Evolutionary conservation across 257 asterid genomes (phyloP).

Genomic region (Salvia miltiorrhiza): DNA sequence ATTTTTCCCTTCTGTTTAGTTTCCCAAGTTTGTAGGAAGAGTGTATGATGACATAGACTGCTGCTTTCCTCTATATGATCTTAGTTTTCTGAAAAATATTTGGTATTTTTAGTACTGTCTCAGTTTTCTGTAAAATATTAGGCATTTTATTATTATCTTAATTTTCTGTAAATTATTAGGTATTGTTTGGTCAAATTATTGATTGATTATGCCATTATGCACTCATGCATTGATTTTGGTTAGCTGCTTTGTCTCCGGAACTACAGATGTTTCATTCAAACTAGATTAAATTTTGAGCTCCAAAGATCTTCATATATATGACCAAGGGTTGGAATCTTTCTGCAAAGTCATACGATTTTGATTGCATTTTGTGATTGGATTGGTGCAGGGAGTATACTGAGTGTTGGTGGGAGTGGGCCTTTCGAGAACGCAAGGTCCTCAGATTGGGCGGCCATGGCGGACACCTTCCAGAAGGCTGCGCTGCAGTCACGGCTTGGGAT

Average conservation of each 20-base stretch:
- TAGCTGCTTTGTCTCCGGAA: not conserved
- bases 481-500: constrained; percentile 47
- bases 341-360: not conserved
- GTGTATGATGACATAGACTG: not conserved
- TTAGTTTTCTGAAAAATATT: too few species aligned
- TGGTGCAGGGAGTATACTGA: constrained; percentile 44
- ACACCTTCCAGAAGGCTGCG: constrained; percentile 41
- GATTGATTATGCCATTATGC: not conserved
- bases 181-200: not conserved
- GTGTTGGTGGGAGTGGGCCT: constrained; percentile 54
- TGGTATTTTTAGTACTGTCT: too few species aligned
- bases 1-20: not conserved
- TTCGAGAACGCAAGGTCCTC: constrained; percentile 39
- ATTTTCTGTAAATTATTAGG: not conserved
- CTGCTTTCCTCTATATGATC: not conserved
- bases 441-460: constrained; percentile 57
- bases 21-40: not conserved
- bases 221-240: not conserved
- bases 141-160: not conserved
- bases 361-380: constrained; percentile 7
- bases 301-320: not conserved
- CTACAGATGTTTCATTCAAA: not conserved
- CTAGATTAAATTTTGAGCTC: not conserved
- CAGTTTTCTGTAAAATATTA: not conserved
- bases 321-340: not conserved